Base-by-base conservation (phyloP, 768 basidiomycete species). In the Agaricus subrufescens region DNA sequence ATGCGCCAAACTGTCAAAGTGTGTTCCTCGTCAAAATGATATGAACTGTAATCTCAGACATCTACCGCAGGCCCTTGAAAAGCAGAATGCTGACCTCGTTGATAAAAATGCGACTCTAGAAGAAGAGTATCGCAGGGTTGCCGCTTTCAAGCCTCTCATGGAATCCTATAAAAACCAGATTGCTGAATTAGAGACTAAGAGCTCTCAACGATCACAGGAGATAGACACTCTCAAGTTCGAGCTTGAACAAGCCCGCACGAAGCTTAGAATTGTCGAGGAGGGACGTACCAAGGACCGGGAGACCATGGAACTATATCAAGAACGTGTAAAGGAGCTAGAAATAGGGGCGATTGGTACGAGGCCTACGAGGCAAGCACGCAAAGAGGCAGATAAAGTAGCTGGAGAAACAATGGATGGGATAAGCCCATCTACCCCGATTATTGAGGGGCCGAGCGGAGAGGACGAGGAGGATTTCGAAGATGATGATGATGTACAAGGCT, bases 101-200 rank as follows among this genome's bases (percentile, higher is more conserved):
- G 91, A 97, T 75, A 89, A 86, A 69, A 94, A 95, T 63, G 88
- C 91, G 0, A 81, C 89, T 1, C 72, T 98, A n/a, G 94, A 98
- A 67, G 92, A 94, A 59, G 94, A 98, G 65, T 91, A 89, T 64
- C 83, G 85, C 67, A 93, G 93, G 65, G 85, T 94, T 10, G 82
- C 88, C 1, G 84, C 87, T 2, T 90, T 90, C 74, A 93, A 89
- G 68, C 89, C 89, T 3, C 78, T 96, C 40, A 87, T 94, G 82
- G 96, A 98, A 60, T 90, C 86, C 1, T 96, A 97, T 75, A 95
- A 92, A 69, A 80, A 74, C 47, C 93, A 95, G 63, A 88, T 97
- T 53, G 75, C 82, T 15, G 85, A 91, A 19, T 78, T 96, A 19
- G 95, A 97, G 67, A 64, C 77, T 25, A 91, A 91, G 67, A 71